Evolutionary conservation across 352 stramenopile species (phyloP), one percentile per base, ranked within the genome.

Genomic region (Phytophthora ramorum): DNA sequence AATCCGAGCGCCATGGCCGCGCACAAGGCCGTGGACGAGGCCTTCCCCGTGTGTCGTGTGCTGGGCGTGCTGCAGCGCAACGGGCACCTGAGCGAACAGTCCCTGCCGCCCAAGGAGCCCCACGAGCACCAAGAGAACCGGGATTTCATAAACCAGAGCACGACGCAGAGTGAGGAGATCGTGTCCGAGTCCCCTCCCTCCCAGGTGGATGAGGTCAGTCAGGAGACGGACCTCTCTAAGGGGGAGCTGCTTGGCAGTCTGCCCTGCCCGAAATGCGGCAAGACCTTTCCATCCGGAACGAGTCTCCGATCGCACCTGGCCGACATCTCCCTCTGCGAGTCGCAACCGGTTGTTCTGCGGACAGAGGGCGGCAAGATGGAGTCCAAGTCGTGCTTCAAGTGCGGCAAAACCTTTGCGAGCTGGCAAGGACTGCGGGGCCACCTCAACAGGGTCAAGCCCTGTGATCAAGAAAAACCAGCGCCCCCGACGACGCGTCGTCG

Each of bases 361-460:
- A 22, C 6, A 14, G 40, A 24, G 7, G 17, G n/a, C 6, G 51
- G 19, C 9, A 57, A 58, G 40, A 13, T 57, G 6, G 69, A 66
- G 35, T 58, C 58, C 12, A 76, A 70, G 38, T 55, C 54, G 17
- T 73, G 69, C 22, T 68, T 61, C 10, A 73, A 76, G 45, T 76
- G 69, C n/a, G 63, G 53, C 22, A 76, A 73, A 30, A 73, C 47
- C 14, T 76, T 76, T 26, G 58, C 63, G 14, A 73, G 63, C 53
- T 70, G 64, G 52, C 63, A 76, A 19, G 63, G 63, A 19, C 44
- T 73, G 17, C 46, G 69, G 9, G 58, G 63, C 9, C 69, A 73
- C 37, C 64, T 76, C 8, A 73, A 73, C 14, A 37, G 69, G 10
- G 40, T 70, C 3, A 76, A 66, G 12, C 63, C 69, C n/a, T 76